phyloP scores from a whole-genome alignment of 768 basidiomycete species.

The Lentinula sp. region DNA sequence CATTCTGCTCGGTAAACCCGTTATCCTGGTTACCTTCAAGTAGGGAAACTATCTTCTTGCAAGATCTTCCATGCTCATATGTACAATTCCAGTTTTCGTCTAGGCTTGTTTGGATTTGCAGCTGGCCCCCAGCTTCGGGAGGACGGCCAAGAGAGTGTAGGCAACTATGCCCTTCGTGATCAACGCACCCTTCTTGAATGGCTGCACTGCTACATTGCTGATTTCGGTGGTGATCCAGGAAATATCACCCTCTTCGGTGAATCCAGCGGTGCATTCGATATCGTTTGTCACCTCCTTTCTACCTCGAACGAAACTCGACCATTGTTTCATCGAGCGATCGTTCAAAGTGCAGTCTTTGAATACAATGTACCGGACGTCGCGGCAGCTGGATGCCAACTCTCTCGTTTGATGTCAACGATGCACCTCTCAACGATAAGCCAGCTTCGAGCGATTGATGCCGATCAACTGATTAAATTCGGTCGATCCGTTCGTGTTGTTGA shows the following conservation, averaged over 20 bases:
- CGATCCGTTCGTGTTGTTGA: slow-evolving; percentile 54
- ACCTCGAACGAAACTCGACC: slow-evolving; percentile 51
- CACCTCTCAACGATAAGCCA: slow-evolving; percentile 52
- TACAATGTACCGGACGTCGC: slow-evolving; percentile 53
- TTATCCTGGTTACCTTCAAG: slow-evolving; percentile 75
- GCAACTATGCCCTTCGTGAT: slow-evolving; percentile 75
- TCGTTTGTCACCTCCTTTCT: slow-evolving; percentile 61
- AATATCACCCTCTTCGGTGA: slow-evolving; percentile 49
- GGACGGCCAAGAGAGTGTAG: slow-evolving; percentile 70
- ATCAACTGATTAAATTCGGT: slow-evolving; percentile 48
- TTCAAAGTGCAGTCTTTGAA: slow-evolving; percentile 69
- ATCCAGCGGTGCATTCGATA: slow-evolving; percentile 51
- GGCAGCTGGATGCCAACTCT: slow-evolving; percentile 62
- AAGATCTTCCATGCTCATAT: slow-evolving; percentile 10
- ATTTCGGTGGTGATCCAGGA: slow-evolving; percentile 64
- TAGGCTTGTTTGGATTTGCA: slow-evolving; percentile 76
- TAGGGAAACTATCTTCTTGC: slow-evolving; percentile 27
- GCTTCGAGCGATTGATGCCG: slow-evolving; percentile 52
- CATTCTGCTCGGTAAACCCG: slow-evolving; percentile 52
- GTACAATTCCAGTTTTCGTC: slow-evolving; percentile 49
- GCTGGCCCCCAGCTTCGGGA: slow-evolving; percentile 58
- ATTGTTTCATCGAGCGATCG: slow-evolving; percentile 66
- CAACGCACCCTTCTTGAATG: slow-evolving; percentile 61
- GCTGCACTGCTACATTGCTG: slow-evolving; percentile 51
- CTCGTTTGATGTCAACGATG: slow-evolving; percentile 53